Evolutionary conservation across 192 early-diverging fungal genomes (phyloP), one percentile per base, ranked within the genome.

Genomic region (Coemansia sp.): DNA sequence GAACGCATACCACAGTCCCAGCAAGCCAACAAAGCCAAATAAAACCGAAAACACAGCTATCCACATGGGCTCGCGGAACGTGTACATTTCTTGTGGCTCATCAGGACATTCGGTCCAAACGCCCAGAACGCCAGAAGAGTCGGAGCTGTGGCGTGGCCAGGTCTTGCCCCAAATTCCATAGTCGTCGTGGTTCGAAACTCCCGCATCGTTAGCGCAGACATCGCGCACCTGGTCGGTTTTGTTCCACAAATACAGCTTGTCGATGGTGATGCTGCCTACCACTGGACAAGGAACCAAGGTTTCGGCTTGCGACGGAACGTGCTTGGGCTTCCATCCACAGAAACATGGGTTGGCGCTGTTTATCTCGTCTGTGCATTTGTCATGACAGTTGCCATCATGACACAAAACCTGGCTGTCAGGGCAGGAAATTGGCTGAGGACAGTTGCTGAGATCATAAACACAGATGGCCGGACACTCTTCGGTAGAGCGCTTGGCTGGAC

Each of bases 1-100:
- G 43, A 53, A 65, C 7, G 31, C 30, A 18, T 41, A 58, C 63
- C 63, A 65, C 5, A 57, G 45, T 15, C 55, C 63, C 6, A 65
- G 55, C 43, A 65, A 39, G 5, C 14, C 63, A 19, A 65, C 36
- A 37, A 53, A 65, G 23, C 63, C 63, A 41, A 57, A 65, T 15
- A 68, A 3, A 6, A 68, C 43, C 0, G 52, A 46, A 33, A 68
- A 68, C 20, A 60, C 52, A 1, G 65, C 57, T 16, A 68, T 68
- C 65, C 65, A 68, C 65, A 68, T 68, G 18, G 65, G 65, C 43
- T 68, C 65, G 58, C 37, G 57, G 49, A 68, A 68, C 9, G 57
- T 68, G 53, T 68, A 68, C 65, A 68, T 60, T 6, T 54, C 50
- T 50, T 68, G 65, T 8, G 65, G 65, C 47, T 59, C 52, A 21